Percentiles rank a stretch among this genome's conserved stretches.
phyloP scores from a whole-genome alignment of 495 filamentous ascomycete genomes.

The Xylaria cubensis region DNA sequence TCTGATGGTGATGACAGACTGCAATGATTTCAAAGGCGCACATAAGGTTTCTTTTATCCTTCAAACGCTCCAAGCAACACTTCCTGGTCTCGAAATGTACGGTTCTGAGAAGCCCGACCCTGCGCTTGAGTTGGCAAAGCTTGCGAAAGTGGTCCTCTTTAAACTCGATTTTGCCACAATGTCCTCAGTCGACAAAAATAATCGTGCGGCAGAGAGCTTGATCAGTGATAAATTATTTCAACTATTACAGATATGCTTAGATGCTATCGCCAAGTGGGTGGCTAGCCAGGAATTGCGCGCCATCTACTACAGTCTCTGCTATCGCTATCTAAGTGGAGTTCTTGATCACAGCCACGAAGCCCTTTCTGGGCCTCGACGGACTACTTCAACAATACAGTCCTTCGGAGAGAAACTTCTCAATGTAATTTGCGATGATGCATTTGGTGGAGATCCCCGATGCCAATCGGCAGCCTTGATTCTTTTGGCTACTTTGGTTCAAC shows the following conservation, averaged over 20 bases:
- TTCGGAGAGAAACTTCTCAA: constrained; percentile 82
- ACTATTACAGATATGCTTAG: constrained; percentile 82
- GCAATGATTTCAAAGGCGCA: constrained; percentile 72
- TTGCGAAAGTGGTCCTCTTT: constrained; percentile 78
- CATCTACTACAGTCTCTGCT: constrained; percentile 85
- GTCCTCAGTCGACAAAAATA: constrained; percentile 44
- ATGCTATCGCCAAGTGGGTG: constrained; percentile 73
- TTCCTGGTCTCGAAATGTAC: constrained; percentile 81
- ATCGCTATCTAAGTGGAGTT: constrained; percentile 79
- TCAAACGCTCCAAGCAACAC: constrained; percentile 80
- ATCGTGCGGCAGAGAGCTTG: constrained; percentile 67
- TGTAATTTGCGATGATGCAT: constrained; percentile 91
- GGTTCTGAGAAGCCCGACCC: constrained; percentile 67
- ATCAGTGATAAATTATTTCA: constrained; percentile 89
- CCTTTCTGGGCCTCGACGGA: constrained; percentile 64
- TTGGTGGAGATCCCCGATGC: constrained; percentile 78
- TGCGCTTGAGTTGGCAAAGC: constrained; percentile 74
- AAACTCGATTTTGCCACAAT: constrained; percentile 67
- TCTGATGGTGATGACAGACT: constrained; percentile 76
- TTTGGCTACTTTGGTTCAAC: constrained; percentile 72
- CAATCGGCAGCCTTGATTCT: constrained; percentile 81
- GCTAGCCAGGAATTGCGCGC: constrained; percentile 75
- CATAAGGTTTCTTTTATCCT: constrained; percentile 77
- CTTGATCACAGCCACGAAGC: constrained; percentile 56
- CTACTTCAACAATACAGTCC: constrained; percentile 74